Base-by-base conservation (phyloP, 1,284 basidiomycete species). In the Hortiboletus rubellus region DNA sequence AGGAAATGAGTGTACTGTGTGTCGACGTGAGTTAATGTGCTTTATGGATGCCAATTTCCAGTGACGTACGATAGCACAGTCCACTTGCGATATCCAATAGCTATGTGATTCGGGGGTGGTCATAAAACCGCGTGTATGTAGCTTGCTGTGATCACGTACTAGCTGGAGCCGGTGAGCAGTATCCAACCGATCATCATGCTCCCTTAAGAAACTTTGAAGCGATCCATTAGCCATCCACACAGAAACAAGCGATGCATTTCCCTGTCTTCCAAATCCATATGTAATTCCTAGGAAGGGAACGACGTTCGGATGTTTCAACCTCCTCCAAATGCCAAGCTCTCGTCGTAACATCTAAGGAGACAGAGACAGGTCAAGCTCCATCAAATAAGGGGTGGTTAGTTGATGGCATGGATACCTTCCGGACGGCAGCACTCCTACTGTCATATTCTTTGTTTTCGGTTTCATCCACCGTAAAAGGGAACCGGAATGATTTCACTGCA, bases 231-330 rank as follows among this genome's bases (percentile, higher is more conserved):
- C 2, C 55, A 52, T 52, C 51, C 51, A 52, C 18, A 46, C 5
- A 14, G 51, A 52, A 10, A 52, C 51, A 15, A 52, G 31, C n/a
- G 48, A 55, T 3, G 11, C 41, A 1, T 50, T 17, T 45, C 36
- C 42, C 24, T 31, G n/a, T 24, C 36, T 38, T 10, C 54, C 54
- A 9, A 55, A 55, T 5, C 54, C 54, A 7, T 47, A 47, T 37
- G 51, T 6, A 27, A 53, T 48, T 12, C 51, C 51, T 5, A 52
- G 50, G 9, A 52, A 52, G 5, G 50, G 50, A 10, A 52, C 50
- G 3, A 52, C 37, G 5, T 52, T 52, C 18, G 24, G 17, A 10
- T 52, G 36, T 18, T 50, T 6, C 17, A 44, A 34, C 14, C 46
- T 46, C 15, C 46, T 46, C 46, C 40, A 42, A 12, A 42, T 50